These are phyloP conservation scores for Calcarisporium arbuscula DNA, from an alignment of 2,329 filamentous ascomycete genomes.

Conservation along the genomic window DNA sequence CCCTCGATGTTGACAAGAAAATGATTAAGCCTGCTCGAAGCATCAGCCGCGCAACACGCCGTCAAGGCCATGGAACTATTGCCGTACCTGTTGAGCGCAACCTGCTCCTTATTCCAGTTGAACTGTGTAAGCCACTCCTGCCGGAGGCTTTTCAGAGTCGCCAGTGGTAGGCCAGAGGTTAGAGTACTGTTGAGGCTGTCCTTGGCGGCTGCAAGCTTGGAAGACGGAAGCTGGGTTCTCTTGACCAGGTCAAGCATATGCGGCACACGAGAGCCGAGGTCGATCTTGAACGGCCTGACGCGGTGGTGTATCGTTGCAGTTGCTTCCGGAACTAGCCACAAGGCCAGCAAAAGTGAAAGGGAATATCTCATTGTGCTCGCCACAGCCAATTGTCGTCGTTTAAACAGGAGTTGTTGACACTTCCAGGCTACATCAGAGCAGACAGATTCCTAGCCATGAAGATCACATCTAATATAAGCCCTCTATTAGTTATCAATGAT, in stretches of 20 bases:
- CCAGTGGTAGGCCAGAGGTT: constrained; percentile 9
- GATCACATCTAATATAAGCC: too few relatives aligned
- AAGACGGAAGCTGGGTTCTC: constrained; percentile 7
- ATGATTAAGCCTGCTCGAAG: constrained; percentile 5
- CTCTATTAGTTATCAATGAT: too few relatives aligned
- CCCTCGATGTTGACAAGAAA: constrained; percentile 14
- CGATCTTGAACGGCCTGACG: neutral
- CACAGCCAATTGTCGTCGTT: too few relatives aligned
- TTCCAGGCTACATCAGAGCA: too few relatives aligned
- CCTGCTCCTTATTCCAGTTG: constrained; percentile 14
- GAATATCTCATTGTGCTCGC: too few relatives aligned
- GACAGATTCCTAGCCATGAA: too few relatives aligned
- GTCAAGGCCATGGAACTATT: neutral
- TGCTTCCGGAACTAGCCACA: too few relatives aligned
- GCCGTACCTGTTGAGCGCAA: constrained; percentile 12
- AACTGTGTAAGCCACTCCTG: constrained; percentile 12
- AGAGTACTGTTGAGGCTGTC: neutral
- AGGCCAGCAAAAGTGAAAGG: too few relatives aligned
- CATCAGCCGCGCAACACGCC: neutral
- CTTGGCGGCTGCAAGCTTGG: constrained; percentile 1
- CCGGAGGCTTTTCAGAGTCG: constrained; percentile 8
- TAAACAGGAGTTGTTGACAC: too few relatives aligned
- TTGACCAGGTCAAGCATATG: constrained; percentile 18
- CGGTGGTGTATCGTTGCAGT: too few relatives aligned
- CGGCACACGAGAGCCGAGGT: constrained; percentile 4